Evolutionary conservation across 2,329 filamentous ascomycete genomes (phyloP), one percentile per base, ranked within the genome.

Genomic region (Trichoderma sp.): DNA sequence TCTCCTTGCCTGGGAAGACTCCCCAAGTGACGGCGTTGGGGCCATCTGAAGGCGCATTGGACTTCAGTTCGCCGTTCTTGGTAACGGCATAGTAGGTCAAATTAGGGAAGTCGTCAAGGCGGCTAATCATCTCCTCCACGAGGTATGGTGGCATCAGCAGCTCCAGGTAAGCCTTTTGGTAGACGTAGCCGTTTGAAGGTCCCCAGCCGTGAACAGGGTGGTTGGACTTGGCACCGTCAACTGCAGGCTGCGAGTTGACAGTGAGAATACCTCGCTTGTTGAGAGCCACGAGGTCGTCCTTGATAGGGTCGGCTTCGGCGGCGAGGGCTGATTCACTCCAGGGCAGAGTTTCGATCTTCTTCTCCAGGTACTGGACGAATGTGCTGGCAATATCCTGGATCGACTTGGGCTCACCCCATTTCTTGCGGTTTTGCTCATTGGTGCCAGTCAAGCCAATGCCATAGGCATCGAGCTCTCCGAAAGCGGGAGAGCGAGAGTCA

Each of bases 21-120:
- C 95, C 95, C 95, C 95, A 99, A 2, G 95, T 99, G 59, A 99
- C 92, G n/a, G 95, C 95, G 74, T 99, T 99, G 42, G 95, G 95
- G 6, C 93, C 92, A 73, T 96, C 93, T 25, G 89, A 87, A 9
- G 90, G 89, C 1, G 93, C 89, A 75, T 99, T 98, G 32, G 93
- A 95, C 78, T 89, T 89, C 67, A 98, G 84, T 67, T 90, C 87
- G 32, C 94, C 94, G 22, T 86, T 84, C 79, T 92, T 94, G 74
- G 92, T 95, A 70, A 97, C 93, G 56, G 93, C 93, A 75, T 98
- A 97, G 82, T 96, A 99, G 0, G 94, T 97, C 76, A 99, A 83
- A 72, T 96, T 91, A 3, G 90, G 87, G 74, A 95, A 87, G 57
- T 86, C 83, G 72, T 94, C 88, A 71, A 98, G 92, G 59, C 94